Evolutionary conservation across 2,329 filamentous ascomycete genomes (phyloP), one percentile per base, ranked within the genome.

Genomic region (Aspergillus jensenii): DNA sequence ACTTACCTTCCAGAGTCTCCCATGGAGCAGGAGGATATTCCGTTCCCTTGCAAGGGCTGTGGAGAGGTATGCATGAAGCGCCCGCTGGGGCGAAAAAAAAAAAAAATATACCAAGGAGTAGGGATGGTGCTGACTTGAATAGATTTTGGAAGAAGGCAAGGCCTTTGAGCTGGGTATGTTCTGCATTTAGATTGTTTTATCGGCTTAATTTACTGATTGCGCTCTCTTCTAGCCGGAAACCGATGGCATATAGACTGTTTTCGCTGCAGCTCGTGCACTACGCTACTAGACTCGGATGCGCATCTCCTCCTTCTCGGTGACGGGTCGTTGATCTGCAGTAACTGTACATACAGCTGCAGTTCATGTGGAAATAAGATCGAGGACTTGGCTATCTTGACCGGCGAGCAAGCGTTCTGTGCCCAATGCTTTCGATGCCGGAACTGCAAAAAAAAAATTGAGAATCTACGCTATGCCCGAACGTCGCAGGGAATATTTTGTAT

Each of bases 211-310:
- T 54, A 47, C 70, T 72, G 63, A 73, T 68, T 69, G 31, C 51
- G n/a, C 17, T 41, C 47, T 66, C 74, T 72, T 59, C 56, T 67
- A 96, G 93, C 93, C 74, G 93, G 93, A 63, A 95, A 96, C 76
- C 86, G 93, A 84, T 98, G 93, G 95, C 95, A 99, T 82, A 90
- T 99, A 71, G 90, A 97, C 79, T 99, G 95, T 81, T 99, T 99
- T 79, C 90, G 93, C 73, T 98, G 93, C 83, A 95, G 96, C 76
- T 96, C 90, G 56, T 99, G 93, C 82, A 87, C 87, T 71, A 97
- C 93, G 60, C 87, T 97, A 58, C 91, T 99, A 78, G 95, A 99
- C 79, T 98, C 95, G 61, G 93, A 99, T 73, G 95, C 95, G 68
- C 98, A 98, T 77, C 88, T 99, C 50, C 87, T 99, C 52, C 89